Evolutionary conservation across 352 stramenopile species (phyloP).

Genomic region (Globisporangium paroecandrum): DNA sequence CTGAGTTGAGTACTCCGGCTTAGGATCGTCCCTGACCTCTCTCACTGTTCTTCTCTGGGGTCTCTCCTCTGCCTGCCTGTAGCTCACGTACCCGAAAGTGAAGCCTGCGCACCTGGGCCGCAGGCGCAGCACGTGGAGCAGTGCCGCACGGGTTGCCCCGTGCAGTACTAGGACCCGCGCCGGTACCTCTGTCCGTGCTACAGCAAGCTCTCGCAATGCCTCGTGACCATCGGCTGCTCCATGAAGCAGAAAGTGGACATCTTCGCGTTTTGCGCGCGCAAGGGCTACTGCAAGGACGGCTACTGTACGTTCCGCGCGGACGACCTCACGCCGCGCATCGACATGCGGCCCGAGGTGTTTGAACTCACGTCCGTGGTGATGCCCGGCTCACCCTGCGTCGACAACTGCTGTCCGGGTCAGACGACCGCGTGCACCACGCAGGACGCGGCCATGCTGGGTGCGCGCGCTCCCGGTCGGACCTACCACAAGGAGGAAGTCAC

Average conservation of each 20-base stretch:
- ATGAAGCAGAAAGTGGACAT: constrained; percentile 63
- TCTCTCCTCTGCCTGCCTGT: too few species aligned
- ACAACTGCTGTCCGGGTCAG: constrained; percentile 50
- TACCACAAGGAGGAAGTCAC: constrained; percentile 59
- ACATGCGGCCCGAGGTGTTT: constrained; percentile 62
- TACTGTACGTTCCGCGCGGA: constrained; percentile 64
- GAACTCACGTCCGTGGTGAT: constrained; percentile 46
- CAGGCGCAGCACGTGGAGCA: constrained; percentile 34
- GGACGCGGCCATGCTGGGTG: constrained; percentile 38
- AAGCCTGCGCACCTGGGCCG: constrained; percentile 38
- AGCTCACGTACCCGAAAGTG: constrained; percentile 15
- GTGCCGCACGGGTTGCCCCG: constrained; percentile 48
- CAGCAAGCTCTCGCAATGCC: constrained; percentile 66
- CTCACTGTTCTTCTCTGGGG: not conserved
- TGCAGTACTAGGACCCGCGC: constrained; percentile 53
- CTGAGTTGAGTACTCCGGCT: too few species aligned
- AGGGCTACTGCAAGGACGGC: constrained; percentile 78
- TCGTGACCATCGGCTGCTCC: constrained; percentile 60
- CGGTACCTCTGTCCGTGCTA: constrained; percentile 70
- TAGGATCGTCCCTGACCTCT: not conserved
- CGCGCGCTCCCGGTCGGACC: constrained; percentile 36
- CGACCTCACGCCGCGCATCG: constrained; percentile 51
- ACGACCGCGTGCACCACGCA: constrained; percentile 32
- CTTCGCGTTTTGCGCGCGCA: constrained; percentile 63
- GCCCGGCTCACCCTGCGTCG: constrained; percentile 55